Percentiles rank a stretch among this genome's conserved stretches.
Evolutionary conservation across 202 grass and related monocot genomes (phyloP).

Genomic region (Saccharum hybrid): DNA sequence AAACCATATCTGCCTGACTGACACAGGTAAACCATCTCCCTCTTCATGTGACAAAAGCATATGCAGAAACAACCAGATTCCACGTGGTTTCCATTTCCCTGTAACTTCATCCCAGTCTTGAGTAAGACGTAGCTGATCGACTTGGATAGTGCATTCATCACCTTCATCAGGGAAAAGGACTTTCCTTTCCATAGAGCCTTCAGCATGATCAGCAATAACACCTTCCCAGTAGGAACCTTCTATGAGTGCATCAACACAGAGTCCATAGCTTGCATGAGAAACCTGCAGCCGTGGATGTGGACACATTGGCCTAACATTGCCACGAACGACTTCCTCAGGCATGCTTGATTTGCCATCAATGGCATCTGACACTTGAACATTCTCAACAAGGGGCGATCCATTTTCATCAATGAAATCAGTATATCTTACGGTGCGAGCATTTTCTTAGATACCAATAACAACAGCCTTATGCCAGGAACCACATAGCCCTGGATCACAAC

Average conservation of each 20-base stretch:
- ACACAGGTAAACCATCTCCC: slow-evolving; percentile 54
- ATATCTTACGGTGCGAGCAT: slow-evolving; percentile 51
- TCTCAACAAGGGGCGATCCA: slow-evolving; percentile 49
- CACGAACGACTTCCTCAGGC: slow-evolving; percentile 31
- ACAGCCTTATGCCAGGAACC: slow-evolving; percentile 56
- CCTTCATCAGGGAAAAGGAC: slow-evolving; percentile 80
- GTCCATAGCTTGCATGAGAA: slow-evolving; percentile 56
- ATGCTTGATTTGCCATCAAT: slow-evolving; percentile 50
- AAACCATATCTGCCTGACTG: slow-evolving; percentile 74
- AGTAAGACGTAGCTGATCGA: slow-evolving; percentile 57
- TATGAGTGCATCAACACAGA: slow-evolving; percentile 63
- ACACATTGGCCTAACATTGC: slow-evolving; percentile 56
- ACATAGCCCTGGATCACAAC: slow-evolving; percentile 50
- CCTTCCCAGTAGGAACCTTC: slow-evolving; percentile 83
- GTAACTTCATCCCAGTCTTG: slow-evolving; percentile 75
- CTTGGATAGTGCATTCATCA: slow-evolving; percentile 52
- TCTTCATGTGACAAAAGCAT: slow-evolving; percentile 58
- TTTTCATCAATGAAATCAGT: slow-evolving; percentile 45
- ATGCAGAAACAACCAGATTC: slow-evolving; percentile 71
- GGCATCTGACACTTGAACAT: slow-evolving; percentile 52
- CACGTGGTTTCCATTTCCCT: slow-evolving; percentile 62
- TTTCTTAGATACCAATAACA: slow-evolving; percentile 43
- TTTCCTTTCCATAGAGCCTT: slow-evolving; percentile 49
- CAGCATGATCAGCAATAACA: slow-evolving; percentile 64
- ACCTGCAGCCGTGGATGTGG: slow-evolving; percentile 44